These are phyloP conservation scores for Saprolegnia diclina DNA, from an alignment of 352 stramenopile genomes.

Conservation along the genomic window DNA sequence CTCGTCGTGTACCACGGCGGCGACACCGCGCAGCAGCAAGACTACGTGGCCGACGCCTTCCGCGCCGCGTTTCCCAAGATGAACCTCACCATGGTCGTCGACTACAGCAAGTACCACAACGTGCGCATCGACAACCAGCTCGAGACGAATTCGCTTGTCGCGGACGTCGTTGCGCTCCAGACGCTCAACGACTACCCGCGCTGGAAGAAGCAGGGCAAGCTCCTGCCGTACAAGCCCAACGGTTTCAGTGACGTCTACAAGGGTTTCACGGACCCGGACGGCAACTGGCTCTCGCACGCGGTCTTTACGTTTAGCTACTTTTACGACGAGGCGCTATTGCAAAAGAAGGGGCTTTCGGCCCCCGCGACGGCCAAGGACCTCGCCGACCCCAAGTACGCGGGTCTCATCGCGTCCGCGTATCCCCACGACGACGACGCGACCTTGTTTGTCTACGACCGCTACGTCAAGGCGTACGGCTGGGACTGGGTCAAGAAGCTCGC, in stretches of 20 bases:
- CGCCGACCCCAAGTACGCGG: constrained; percentile 34
- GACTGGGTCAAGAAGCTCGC: constrained; percentile 44
- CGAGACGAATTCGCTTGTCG: constrained; percentile 40
- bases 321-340: constrained; percentile 32
- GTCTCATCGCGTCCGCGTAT: constrained; percentile 43
- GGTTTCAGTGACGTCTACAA: constrained; percentile 51
- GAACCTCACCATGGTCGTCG: constrained; percentile 53
- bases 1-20: constrained; percentile 43
- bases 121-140: constrained; percentile 60
- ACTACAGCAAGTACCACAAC: constrained; percentile 55
- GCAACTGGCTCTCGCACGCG: constrained; percentile 38
- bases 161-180: constrained; percentile 41
- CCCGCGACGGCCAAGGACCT: constrained; percentile 36
- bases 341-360: constrained; percentile 2
- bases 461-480: constrained; percentile 52
- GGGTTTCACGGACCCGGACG: constrained; percentile 33
- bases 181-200: constrained; percentile 52
- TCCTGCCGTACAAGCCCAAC: constrained; percentile 49
- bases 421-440: constrained; percentile 47
- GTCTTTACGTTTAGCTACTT: constrained; percentile 43
- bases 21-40: constrained; percentile 34
- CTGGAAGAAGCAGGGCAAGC: constrained; percentile 38
- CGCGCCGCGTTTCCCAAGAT: constrained; percentile 39
- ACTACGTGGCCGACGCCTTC: constrained; percentile 31
- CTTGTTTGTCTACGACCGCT: constrained; percentile 44